These are phyloP conservation scores for Chrysochromulina parva DNA, from an alignment of 78 protist species.

Conservation along the genomic window DNA sequence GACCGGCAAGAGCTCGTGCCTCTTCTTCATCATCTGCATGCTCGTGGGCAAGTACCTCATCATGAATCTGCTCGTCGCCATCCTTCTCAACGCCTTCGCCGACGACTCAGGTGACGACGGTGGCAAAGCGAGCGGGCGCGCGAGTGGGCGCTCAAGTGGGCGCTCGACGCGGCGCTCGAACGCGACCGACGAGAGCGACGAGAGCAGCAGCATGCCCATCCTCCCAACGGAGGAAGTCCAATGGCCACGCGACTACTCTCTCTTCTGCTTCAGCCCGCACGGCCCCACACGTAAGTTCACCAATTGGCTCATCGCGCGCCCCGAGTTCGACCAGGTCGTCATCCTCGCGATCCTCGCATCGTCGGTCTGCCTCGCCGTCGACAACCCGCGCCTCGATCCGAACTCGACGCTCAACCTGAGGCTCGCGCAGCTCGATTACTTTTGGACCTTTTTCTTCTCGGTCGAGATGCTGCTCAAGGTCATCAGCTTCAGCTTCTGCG, in stretches of 20 bases:
- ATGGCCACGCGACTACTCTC: too few relatives aligned
- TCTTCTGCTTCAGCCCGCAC: too few relatives aligned
- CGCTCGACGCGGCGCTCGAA: too few relatives aligned
- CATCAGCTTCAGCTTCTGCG: too few relatives aligned
- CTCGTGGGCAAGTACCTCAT: not conserved
- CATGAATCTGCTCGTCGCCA: not conserved
- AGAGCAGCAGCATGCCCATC: too few relatives aligned
- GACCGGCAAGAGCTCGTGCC: not conserved
- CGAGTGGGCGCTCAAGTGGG: too few relatives aligned
- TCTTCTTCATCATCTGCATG: not conserved
- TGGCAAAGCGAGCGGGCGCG: too few relatives aligned
- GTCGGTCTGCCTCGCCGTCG: not conserved
- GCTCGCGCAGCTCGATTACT: not conserved
- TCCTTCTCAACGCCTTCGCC: not conserved
- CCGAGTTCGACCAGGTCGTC: not conserved
- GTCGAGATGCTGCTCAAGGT: not conserved
- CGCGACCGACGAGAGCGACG: too few relatives aligned
- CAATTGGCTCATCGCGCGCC: not conserved
- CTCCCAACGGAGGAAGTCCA: too few relatives aligned
- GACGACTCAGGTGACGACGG: not conserved
- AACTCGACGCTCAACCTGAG: not conserved
- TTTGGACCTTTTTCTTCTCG: not conserved
- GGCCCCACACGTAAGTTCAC: not conserved
- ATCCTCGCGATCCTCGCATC: not conserved
- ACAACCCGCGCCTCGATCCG: not conserved